Evolutionary conservation across 2,329 filamentous ascomycete genomes (phyloP).

Genomic region (Aspergillus piperis): DNA sequence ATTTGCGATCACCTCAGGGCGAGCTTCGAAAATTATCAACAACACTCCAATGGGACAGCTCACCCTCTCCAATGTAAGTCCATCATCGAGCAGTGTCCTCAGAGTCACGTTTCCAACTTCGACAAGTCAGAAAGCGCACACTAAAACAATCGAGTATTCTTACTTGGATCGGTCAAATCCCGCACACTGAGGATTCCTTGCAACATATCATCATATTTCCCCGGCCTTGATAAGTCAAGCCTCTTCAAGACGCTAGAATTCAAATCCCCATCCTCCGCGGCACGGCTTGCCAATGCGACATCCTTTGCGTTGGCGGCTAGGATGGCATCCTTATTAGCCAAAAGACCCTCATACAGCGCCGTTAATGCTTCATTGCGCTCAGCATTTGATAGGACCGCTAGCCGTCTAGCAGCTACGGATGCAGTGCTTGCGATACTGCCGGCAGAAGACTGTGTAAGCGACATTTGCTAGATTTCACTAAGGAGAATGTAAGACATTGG

Average conservation of each 20-base stretch:
- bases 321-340: slow-evolving; percentile 69
- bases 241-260: slow-evolving; percentile 83
- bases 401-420: slow-evolving; percentile 75
- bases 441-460: slow-evolving; percentile 81
- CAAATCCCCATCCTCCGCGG: slow-evolving; percentile 72
- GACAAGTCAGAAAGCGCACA: slow-evolving; percentile 5
- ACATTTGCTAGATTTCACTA: slow-evolving; percentile 55
- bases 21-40: slow-evolving; percentile 96
- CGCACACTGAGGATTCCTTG: slow-evolving; percentile 90
- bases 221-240: slow-evolving; percentile 79
- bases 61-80: slow-evolving; percentile 79
- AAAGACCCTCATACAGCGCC: slow-evolving; percentile 76
- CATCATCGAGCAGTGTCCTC: slow-evolving; percentile 82
- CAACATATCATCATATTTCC: slow-evolving; percentile 98
- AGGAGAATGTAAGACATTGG: background rate
- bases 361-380: slow-evolving; percentile 84
- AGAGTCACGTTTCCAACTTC: slow-evolving; percentile 81
- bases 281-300: slow-evolving; percentile 70
- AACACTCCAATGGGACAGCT: slow-evolving; percentile 96
- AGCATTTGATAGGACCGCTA: slow-evolving; percentile 74
- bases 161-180: slow-evolving; percentile 80
- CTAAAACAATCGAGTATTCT: slow-evolving; percentile 34
- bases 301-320: slow-evolving; percentile 85
- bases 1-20: slow-evolving; percentile 97
- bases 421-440: slow-evolving; percentile 75